Evolutionary conservation across 1,284 basidiomycete genomes (phyloP), one percentile per base, ranked within the genome.

Genomic region (Cutaneotrichosporon arboriforme): DNA sequence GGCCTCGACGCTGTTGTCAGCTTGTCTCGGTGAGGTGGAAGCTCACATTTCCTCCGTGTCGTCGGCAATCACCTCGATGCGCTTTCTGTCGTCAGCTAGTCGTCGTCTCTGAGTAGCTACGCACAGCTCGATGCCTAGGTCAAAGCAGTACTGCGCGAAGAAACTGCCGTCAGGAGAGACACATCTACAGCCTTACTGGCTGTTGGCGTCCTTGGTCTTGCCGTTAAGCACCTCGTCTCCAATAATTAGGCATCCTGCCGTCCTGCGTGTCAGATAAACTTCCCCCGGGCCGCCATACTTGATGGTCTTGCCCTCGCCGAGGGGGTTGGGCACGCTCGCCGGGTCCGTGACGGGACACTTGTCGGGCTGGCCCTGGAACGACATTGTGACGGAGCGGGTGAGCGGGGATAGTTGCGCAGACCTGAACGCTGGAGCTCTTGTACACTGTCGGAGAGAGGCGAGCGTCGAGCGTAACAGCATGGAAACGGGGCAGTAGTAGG

Each of bases 51-150:
- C 86, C 10, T 83, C 83, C 67, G 91, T 87, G 50, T 91, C 85
- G 67, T 97, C 93, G 1, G 93, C 79, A 48, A 97, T 87, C 47
- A 97, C 90, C 66, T 97, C 90, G 66, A 96, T 84, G 36, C 86
- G 82, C 73, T 89, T 89, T 57, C 87, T 90, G 46, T 5, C 1
- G 43, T 60, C 37, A 62, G 52, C 17, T 4, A 10, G 3, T 9
- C 0, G 12, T 14, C 43, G 4, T 8, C 4, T n/a, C n/a, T n/a
- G n/a, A 4, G 21, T 14, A 15, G n/a, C 75, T 10, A 31, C 85
- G 73, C 76, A 89, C 86, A 93, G 75, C 55, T 90, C 84, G 46
- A 93, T 83, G 0, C 89, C 90, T 39, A 88, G 81, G 64, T 90
- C 86, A 69, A 94, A 94, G 70, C 87, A 90, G 69, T 83, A 90